phyloP scores from a whole-genome alignment of 805 yeast genomes.

The Wickerhamiella shivajii region DNA sequence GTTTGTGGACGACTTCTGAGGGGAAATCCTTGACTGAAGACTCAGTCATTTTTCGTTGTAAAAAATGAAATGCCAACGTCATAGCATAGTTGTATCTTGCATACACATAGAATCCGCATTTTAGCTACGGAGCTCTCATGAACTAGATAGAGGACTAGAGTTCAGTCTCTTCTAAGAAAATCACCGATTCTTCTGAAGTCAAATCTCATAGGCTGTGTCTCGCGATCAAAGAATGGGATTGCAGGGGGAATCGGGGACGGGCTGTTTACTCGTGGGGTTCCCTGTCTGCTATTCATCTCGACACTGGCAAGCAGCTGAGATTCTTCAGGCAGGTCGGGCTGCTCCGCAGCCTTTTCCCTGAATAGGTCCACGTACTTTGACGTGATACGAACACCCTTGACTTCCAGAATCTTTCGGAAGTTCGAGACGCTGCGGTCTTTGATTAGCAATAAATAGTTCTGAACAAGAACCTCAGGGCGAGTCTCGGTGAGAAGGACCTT shows the following conservation, averaged over 20 bases:
- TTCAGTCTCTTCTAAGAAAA: conserved; percentile 5
- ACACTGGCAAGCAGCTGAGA: conserved; percentile 11
- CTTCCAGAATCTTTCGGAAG: conserved; percentile 46
- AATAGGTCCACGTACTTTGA: conserved; percentile 15
- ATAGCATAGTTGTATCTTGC: too few species aligned
- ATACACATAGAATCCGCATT: too few species aligned
- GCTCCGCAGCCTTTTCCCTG: conserved; percentile 14
- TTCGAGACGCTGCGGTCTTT: conserved; percentile 50
- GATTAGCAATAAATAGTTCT: conserved; percentile 48
- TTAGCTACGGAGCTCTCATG: too few species aligned
- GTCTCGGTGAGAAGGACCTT: conserved; percentile 50
- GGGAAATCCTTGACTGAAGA: too few species aligned
- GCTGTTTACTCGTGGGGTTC: too few species aligned
- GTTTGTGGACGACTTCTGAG: conserved; percentile 5
- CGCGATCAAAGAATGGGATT: too few species aligned
- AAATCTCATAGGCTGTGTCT: too few species aligned
- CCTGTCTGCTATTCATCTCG: too few species aligned
- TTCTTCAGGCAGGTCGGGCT: conserved; percentile 10
- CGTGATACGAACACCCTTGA: conserved; percentile 38
- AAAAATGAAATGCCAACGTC: too few species aligned
- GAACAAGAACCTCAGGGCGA: conserved; percentile 42
- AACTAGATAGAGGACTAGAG: too few species aligned
- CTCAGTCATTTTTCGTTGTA: too few species aligned
- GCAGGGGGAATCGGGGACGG: too few species aligned
- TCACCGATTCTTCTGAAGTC: conserved; percentile 7